Conservation (phyloP, 108 stramenopile genomes). For the Phaeodactylum tricornutum region DNA sequence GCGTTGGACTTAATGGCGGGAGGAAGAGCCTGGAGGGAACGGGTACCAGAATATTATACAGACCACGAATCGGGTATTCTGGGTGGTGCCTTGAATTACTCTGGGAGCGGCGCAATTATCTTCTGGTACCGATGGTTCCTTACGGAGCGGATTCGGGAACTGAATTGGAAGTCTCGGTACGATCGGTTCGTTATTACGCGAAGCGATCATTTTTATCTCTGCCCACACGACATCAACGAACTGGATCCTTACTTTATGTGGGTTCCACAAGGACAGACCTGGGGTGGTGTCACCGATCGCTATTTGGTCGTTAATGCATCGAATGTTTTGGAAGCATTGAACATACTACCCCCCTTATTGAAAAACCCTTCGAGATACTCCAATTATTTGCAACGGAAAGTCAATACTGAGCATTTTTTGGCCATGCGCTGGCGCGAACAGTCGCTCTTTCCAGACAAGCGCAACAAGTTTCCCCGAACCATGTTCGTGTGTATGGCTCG, state of each 20-base stretch:
- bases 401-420: slow-evolving; percentile 20
- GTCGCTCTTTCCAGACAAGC: slow-evolving; percentile 1
- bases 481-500: slow-evolving; percentile 45
- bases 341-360: slow-evolving; percentile 24
- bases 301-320: slow-evolving; percentile 10
- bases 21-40: too few relatives aligned
- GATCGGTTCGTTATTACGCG: slow-evolving; percentile 31
- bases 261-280: slow-evolving; percentile 25
- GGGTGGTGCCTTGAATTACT: slow-evolving; percentile 7
- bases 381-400: neutral
- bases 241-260: slow-evolving; percentile 13
- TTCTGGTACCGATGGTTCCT: slow-evolving; percentile 33
- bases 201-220: slow-evolving; percentile 36
- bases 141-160: slow-evolving; percentile 1
- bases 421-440: slow-evolving; percentile 10
- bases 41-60: neutral
- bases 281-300: slow-evolving; percentile 24
- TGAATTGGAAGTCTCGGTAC: slow-evolving; percentile 6
- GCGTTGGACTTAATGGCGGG: slow-evolving; percentile 30
- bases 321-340: slow-evolving; percentile 16
- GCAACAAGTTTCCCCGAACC: slow-evolving; percentile 8
- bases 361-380: neutral
- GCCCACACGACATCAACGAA: slow-evolving; percentile 8
- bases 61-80: slow-evolving; percentile 2
- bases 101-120: slow-evolving; percentile 17